Evolutionary conservation across 73 alveolate genomes (phyloP).

Genomic region (Paramecium tetraurelia): DNA sequence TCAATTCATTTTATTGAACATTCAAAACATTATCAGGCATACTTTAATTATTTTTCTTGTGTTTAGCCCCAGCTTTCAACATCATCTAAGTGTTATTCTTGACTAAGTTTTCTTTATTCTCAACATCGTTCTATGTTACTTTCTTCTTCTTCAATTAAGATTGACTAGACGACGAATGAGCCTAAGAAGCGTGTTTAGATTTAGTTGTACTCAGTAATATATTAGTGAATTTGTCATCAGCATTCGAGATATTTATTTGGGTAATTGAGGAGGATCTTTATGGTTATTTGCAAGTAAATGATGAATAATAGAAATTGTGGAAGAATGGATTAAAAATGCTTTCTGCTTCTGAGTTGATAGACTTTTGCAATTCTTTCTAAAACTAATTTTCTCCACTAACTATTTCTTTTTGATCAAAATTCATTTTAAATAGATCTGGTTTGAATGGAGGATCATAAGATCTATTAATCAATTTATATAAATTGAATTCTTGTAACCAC

Average conservation of each 20-base stretch:
- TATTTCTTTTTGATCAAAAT: constrained; percentile 55
- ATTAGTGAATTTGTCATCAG: constrained; percentile 14
- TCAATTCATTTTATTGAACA: neutral
- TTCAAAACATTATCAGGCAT: neutral
- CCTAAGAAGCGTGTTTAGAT: neutral
- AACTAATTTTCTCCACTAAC: constrained; percentile 48
- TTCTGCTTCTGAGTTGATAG: neutral
- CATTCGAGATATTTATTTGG: neutral
- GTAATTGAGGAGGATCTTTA: constrained; percentile 39
- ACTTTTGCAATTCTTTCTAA: constrained; percentile 29
- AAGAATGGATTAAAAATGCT: neutral
- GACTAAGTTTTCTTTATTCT: neutral
- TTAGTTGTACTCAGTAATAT: neutral
- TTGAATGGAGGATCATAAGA: constrained; percentile 57
- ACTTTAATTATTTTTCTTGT: constrained; percentile 34
- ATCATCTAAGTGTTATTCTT: neutral
- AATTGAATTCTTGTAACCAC: constrained; percentile 44
- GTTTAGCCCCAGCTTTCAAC: neutral
- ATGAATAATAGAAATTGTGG: neutral
- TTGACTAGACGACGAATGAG: neutral
- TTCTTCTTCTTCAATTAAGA: neutral
- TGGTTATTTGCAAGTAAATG: neutral
- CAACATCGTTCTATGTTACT: neutral
- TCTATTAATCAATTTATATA: constrained; percentile 27
- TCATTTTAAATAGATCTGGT: constrained; percentile 57